These are phyloP conservation scores for Trypanosoma brucei DNA, from an alignment of 208 protist species.

Conservation along the genomic window DNA sequence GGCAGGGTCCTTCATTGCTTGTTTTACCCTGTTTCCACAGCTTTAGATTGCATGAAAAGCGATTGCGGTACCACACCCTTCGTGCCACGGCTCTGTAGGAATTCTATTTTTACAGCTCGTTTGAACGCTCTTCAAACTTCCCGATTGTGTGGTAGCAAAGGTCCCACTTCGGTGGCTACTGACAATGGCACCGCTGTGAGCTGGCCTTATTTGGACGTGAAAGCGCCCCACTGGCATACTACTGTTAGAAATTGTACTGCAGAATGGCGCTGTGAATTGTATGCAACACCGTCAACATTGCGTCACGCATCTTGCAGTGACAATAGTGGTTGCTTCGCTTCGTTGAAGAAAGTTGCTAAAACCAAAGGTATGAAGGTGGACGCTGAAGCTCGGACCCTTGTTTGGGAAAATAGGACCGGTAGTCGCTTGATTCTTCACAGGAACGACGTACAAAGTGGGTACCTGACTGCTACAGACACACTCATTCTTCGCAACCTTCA, in stretches of 20 bases:
- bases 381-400: constrained; percentile 31
- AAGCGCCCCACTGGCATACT: constrained; percentile 18
- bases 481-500: constrained; percentile 53
- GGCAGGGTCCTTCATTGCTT: constrained; percentile 49
- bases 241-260: not conserved
- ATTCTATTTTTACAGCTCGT: constrained; percentile 58
- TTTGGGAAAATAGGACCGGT: constrained; percentile 30
- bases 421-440: constrained; percentile 28
- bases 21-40: constrained; percentile 46
- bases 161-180: not conserved
- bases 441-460: constrained; percentile 25
- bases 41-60: constrained; percentile 18
- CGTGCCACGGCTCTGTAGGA: constrained; percentile 44
- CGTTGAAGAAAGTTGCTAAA: not conserved
- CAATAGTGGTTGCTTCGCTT: not conserved
- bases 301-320: not conserved
- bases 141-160: not conserved
- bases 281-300: not conserved
- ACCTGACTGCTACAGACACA: constrained; percentile 27
- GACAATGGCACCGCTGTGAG: constrained; percentile 7
- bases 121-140: constrained; percentile 18
- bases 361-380: constrained; percentile 18
- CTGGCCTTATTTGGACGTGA: constrained; percentile 33
- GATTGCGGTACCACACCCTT: constrained; percentile 44
- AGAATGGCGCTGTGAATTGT: not conserved